Evolutionary conservation across 2,329 filamentous ascomycete species (phyloP).

Genomic region (Fusarium poae): DNA sequence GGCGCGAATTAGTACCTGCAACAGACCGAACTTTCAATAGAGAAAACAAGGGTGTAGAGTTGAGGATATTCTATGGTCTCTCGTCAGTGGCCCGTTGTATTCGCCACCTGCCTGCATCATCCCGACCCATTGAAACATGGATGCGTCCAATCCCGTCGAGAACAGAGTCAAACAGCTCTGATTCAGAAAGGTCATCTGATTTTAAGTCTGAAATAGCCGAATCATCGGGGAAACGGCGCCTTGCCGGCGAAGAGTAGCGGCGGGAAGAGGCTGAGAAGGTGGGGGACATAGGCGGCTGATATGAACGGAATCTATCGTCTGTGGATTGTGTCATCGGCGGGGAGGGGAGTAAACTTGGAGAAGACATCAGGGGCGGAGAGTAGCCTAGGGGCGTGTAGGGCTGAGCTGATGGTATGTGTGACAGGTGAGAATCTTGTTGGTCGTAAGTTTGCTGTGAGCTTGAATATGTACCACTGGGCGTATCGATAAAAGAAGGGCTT

Average conservation of each 20-base stretch:
- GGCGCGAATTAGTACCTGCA: neutral
- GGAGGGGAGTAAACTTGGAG: constrained; percentile 40
- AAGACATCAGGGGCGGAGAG: constrained; percentile 37
- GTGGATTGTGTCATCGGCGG: constrained; percentile 43
- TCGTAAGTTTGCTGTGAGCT: constrained; percentile 15
- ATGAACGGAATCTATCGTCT: constrained; percentile 14
- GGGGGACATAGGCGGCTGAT: constrained; percentile 24
- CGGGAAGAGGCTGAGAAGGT: constrained; percentile 13
- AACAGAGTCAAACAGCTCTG: constrained; percentile 53
- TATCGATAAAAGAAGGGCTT: neutral
- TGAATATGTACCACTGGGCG: constrained; percentile 1
- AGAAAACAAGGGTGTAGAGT: neutral
- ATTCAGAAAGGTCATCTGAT: constrained; percentile 44
- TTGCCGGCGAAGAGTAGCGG: neutral
- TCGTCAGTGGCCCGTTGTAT: constrained; percentile 48
- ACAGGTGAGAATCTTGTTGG: constrained; percentile 17
- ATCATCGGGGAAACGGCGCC: neutral
- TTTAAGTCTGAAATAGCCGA: neutral
- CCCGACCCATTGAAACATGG: constrained; percentile 54
- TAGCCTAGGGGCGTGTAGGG: constrained; percentile 32
- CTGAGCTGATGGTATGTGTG: constrained; percentile 46
- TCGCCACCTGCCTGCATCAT: constrained; percentile 59
- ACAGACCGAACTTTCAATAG: neutral
- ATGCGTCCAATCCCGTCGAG: constrained; percentile 55
- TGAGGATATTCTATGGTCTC: constrained; percentile 37